Percentiles rank a stretch among this genome's conserved stretches.
Conservation (phyloP, 768 basidiomycete genomes). For the Lentinula sp. region DNA sequence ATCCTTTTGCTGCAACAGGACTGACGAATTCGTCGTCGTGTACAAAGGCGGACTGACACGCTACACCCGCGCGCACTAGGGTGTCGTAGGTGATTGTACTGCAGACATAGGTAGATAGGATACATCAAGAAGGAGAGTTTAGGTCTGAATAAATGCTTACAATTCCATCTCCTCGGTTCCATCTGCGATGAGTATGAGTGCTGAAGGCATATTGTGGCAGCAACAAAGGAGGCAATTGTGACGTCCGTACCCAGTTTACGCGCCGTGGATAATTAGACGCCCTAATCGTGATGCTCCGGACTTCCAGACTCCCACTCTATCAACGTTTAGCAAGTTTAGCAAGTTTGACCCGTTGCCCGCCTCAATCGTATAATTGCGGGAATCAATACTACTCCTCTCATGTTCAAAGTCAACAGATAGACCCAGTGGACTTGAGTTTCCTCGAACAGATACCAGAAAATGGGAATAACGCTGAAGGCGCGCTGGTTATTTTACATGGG, state of each 20-base stretch:
- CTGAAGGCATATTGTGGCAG: conserved; percentile 42
- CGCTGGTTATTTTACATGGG: conserved; percentile 58
- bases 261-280: not conserved
- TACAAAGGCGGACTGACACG: conserved; percentile 60
- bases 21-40: conserved; percentile 18
- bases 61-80: conserved; percentile 69
- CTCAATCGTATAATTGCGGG: not conserved
- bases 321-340: not conserved
- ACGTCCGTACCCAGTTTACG: no score
- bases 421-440: conserved; percentile 13
- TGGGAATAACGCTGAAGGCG: conserved; percentile 26
- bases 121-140: not conserved
- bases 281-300: not conserved
- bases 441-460: conserved; percentile 13
- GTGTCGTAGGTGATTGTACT: conserved; percentile 82
- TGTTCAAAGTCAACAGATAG: not conserved
- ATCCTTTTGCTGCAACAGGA: conserved; percentile 44
- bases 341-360: not conserved
- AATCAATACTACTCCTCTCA: not conserved
- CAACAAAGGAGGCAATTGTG: no score
- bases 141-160: conserved; percentile 30
- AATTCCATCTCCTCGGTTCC: conserved; percentile 92
- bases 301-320: not conserved
- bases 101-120: not conserved
- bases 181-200: conserved; percentile 69